phyloP scores from a whole-genome alignment of 2,329 filamentous ascomycete species.

The Colletotrichum trifolii region DNA sequence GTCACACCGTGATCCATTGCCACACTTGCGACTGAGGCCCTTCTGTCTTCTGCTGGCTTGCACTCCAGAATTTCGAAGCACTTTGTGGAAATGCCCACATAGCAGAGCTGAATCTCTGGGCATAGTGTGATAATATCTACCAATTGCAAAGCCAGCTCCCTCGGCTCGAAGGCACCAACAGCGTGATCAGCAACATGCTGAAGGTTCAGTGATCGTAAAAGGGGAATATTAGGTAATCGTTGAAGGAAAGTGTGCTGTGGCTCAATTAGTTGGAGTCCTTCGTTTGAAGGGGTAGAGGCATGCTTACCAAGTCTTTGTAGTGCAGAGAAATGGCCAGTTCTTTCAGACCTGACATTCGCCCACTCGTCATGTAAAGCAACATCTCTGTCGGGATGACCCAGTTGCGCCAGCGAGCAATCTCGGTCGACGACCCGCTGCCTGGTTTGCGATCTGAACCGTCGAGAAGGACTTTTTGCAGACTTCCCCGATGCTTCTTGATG shows the following conservation, averaged over 20 bases:
- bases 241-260: conserved; percentile 81
- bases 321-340: conserved; percentile 80
- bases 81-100: conserved; percentile 79
- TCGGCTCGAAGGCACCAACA: conserved; percentile 65
- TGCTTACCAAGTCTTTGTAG: conserved; percentile 81
- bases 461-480: conserved; percentile 78
- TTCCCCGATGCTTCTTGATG: conserved; percentile 76
- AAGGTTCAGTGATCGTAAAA: conserved; percentile 78
- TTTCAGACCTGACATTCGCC: conserved; percentile 76
- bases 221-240: conserved; percentile 75
- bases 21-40: conserved; percentile 35
- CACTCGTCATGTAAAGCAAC: conserved; percentile 79
- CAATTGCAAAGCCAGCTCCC: conserved; percentile 80
- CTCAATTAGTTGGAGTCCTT: conserved; percentile 32
- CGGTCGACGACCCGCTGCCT: conserved; percentile 34
- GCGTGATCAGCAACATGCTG: conserved; percentile 74
- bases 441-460: conserved; percentile 70
- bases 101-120: conserved; percentile 81
- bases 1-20: conserved; percentile 34
- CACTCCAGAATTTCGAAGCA: conserved; percentile 85
- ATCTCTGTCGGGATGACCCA: conserved; percentile 80
- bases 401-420: conserved; percentile 66
- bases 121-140: conserved; percentile 82
- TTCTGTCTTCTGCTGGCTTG: conserved; percentile 56
- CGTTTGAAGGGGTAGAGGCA: neutral